These are phyloP conservation scores for Geotrichum phurueaensis DNA, from an alignment of 1,139 yeast species.

Conservation along the genomic window DNA sequence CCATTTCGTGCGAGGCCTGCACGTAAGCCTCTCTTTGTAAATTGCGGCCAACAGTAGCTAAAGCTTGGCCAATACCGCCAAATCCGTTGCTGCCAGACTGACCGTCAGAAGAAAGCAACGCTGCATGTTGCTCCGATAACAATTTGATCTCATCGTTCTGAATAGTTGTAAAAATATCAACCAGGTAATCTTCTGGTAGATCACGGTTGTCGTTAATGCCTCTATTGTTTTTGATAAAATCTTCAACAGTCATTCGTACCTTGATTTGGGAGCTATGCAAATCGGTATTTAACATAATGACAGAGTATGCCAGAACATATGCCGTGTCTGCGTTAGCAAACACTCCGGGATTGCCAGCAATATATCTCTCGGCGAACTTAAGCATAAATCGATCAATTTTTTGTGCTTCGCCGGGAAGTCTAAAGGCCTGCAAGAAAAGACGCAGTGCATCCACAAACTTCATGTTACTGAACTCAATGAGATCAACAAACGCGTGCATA, in stretches of 20 bases:
- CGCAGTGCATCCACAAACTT: constrained; percentile 85
- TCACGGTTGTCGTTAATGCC: constrained; percentile 94
- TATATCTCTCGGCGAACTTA: constrained; percentile 90
- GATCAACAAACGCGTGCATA: constrained; percentile 92
- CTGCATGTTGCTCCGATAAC: constrained; percentile 91
- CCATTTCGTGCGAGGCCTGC: constrained; percentile 88
- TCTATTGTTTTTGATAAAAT: constrained; percentile 74
- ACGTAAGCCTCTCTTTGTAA: constrained; percentile 78
- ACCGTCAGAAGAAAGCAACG: constrained; percentile 63
- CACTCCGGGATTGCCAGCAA: constrained; percentile 75
- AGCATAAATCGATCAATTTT: constrained; percentile 95
- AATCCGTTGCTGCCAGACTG: constrained; percentile 37
- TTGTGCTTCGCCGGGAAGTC: constrained; percentile 97
- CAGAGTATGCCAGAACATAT: constrained; percentile 86
- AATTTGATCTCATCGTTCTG: constrained; percentile 78
- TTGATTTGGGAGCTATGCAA: constrained; percentile 84
- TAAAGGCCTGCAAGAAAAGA: constrained; percentile 72
- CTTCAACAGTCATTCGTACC: constrained; percentile 80
- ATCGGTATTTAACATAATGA: constrained; percentile 89
- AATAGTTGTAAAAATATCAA: constrained; percentile 69
- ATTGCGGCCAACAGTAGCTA: constrained; percentile 57
- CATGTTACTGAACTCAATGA: constrained; percentile 65
- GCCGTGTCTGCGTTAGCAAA: constrained; percentile 94
- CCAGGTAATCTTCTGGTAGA: constrained; percentile 67
- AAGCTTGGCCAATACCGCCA: constrained; percentile 54